Evolutionary conservation across 257 asterid genomes (phyloP).

Genomic region (Solanum arcanum): DNA sequence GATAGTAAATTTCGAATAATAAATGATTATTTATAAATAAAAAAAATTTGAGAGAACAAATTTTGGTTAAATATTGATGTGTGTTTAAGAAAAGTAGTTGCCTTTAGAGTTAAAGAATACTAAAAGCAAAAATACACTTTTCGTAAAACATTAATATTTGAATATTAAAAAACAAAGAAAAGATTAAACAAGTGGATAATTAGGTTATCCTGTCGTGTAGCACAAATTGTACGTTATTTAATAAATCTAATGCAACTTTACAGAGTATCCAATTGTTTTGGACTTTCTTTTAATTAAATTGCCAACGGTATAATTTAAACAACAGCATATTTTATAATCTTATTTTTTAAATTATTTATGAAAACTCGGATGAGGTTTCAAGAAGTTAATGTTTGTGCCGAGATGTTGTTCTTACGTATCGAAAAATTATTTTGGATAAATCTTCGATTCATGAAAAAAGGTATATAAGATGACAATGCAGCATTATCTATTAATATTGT

Average conservation of each 20-base stretch:
- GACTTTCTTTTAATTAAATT: neutral
- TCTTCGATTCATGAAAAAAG: fast-evolving
- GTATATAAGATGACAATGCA: neutral
- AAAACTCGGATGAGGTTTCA: neutral
- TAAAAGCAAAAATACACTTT: neutral
- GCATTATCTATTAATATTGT: neutral
- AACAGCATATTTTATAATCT: neutral
- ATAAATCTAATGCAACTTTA: neutral
- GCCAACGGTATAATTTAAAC: neutral
- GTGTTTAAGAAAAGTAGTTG: neutral
- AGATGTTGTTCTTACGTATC: neutral
- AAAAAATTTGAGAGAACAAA: neutral
- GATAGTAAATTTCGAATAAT: neutral
- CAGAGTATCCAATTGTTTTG: neutral
- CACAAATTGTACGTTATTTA: neutral
- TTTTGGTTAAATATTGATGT: neutral
- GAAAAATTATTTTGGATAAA: no score
- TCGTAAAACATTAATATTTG: neutral
- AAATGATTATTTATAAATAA: neutral
- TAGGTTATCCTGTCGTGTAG: neutral
- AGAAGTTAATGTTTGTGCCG: neutral
- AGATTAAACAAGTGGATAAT: neutral
- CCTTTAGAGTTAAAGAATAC: neutral
- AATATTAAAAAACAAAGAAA: neutral
- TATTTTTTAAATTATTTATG: neutral